Evolutionary conservation across 352 stramenopile species (phyloP).

Genomic region (Pythium rishiriense): DNA sequence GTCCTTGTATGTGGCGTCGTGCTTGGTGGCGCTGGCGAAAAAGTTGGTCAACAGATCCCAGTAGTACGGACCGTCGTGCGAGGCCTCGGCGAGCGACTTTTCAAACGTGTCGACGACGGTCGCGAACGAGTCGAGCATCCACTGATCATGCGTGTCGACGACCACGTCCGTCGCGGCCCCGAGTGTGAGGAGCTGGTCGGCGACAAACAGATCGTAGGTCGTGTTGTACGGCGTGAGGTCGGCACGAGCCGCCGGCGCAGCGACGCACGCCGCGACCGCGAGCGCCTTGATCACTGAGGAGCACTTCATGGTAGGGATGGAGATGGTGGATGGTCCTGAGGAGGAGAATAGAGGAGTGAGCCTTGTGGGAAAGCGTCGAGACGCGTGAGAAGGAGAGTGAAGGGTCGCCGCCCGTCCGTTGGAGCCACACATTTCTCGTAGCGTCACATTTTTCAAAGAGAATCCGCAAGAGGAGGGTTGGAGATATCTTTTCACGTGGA

Average conservation of each 20-base stretch:
- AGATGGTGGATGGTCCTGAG: not conserved
- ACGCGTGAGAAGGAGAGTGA: not conserved
- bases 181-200: not conserved
- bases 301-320: not conserved
- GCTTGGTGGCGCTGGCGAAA: not conserved
- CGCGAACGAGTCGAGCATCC: conserved; percentile 2
- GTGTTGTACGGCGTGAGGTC: conserved; percentile 11
- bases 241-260: not conserved
- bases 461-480: no score
- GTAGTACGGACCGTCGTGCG: not conserved
- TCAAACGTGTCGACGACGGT: not conserved
- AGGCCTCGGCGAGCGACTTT: not conserved
- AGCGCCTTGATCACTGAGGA: not conserved
- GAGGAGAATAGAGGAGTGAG: not conserved
- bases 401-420: no score
- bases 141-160: not conserved
- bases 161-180: conserved; percentile 1
- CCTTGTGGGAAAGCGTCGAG: not conserved
- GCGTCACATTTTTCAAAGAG: no score
- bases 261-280: not conserved
- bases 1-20: conserved; percentile 2
- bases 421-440: no score
- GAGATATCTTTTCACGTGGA: no score
- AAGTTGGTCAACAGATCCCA: conserved; percentile 1
- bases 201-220: conserved; percentile 7